Base-by-base conservation (phyloP, 1,284 basidiomycete genomes). In the Coniophora puteana region DNA sequence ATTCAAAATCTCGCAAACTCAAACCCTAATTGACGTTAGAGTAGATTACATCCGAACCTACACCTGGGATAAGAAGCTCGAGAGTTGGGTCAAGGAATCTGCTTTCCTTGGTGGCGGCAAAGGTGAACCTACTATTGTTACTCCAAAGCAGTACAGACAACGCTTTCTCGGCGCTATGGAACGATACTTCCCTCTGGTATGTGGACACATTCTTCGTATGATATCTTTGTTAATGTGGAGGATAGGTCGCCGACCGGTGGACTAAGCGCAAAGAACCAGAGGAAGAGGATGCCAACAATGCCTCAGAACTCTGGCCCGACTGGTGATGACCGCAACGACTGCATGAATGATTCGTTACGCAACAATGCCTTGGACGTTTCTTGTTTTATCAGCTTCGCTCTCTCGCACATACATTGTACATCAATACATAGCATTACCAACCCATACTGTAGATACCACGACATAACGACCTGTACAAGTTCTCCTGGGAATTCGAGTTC, bases 61-160 rank as follows among this genome's bases (percentile, higher is more conserved):
- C 55, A 95, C 91, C 0, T 93, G 93, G 93, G 95, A 99, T 68
- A 99, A 99, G 71, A 93, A 93, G 55, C 72, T 98, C 20, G 95
- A 99, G 66, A 95, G 85, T 51, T 95, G 93, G 87, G 92, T 98
- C 36, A 99, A 98, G 60, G 95, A 98, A 55, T 86, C 89, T 2
- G 77, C 89, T 0, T 91, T 94, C 63, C 71, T 97, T 14, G 90
- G 91, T 41, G 81, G 73, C 33, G 82, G 81, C 25, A 84, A 80
- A 53, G 89, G 90, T 16, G 92, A 93, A 50, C 93, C 93, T 0
- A 96, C 93, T 0, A 93, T 96, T 54, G 87, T 97, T 20, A 93
- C 91, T 3, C 85, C 84, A 5, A 82, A 76, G 52, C 80, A 90
- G 62, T 93, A 95, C 64, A 79, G 90, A 43, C 83, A 89, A 41